Base-by-base conservation (phyloP, 768 basidiomycete genomes). In the Sutorius australiensis region DNA sequence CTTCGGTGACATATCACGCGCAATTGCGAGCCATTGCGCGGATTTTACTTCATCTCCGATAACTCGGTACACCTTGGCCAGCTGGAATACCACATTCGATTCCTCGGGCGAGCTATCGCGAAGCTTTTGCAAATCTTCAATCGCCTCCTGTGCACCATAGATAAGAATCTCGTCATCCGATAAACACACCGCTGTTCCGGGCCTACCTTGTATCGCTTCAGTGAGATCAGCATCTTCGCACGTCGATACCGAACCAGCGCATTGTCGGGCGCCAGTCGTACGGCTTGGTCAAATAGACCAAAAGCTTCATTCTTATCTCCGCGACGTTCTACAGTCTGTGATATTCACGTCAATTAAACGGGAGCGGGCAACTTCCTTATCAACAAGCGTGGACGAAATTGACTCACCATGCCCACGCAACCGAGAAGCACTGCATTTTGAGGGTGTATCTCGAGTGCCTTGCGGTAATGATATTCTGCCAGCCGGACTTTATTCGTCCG, bases 391-490 rank as follows among this genome's bases (percentile, higher is more conserved):
- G 47, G 45, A 41, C n/a, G 32, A 41, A 58, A 50, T 49, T 9
- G 58, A 82, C 92, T 71, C 63, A 97, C 95, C 84, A 93, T 89
- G 44, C 93, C 97, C 65, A 98, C 88, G 70, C 95, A 98, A 63
- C 92, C 94, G 54, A 95, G 75, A 56, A 99, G 77, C n/a, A 98
- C 93, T 13, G 93, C 93, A 70, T 97, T 98, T 60, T 86, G 82
- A 37, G 94, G 91, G 70, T 98, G 93, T 69, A 99, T 94, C 61
- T 89, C 84, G 33, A 87, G 80, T 3, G 97, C 95, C 67, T 87
- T 89, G 61, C 90, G 82, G 76, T 92, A 98, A 73, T 98, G 95
- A 74, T 95, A 98, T 68, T 98, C 94, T 40, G 97, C 97, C 47
- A 95, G 77, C 41, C 90, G 84, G 53, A 91, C 75, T 75, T 95